A percentile compares a stretch with the other conserved stretches of the same genome.
These are phyloP conservation scores for Neurospora crassa DNA, from an alignment of 2,329 filamentous ascomycete genomes.

Conservation along the genomic window DNA sequence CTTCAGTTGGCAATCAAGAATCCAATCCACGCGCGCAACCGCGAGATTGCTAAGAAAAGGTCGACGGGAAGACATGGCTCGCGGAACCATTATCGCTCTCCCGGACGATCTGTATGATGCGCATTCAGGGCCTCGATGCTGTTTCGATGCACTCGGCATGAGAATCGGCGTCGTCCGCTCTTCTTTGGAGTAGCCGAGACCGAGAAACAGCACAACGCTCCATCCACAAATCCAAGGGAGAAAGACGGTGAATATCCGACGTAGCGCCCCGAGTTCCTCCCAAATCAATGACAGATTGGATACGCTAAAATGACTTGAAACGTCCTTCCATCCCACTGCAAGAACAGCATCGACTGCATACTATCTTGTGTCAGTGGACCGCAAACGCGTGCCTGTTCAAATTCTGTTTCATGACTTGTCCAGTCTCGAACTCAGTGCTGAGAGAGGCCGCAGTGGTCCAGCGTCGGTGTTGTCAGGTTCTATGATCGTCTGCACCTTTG, in stretches of 20 bases:
- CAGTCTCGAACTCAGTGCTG: background rate
- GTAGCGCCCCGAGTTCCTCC: background rate
- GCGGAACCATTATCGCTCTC: conserved; percentile 29
- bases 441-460: background rate
- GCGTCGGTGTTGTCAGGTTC: background rate
- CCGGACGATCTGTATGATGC: conserved; percentile 31
- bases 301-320: background rate
- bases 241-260: background rate
- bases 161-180: background rate
- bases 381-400: background rate
- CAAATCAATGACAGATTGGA: background rate
- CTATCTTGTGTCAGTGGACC: background rate
- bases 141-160: background rate
- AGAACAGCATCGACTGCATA: background rate
- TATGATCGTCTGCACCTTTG: background rate
- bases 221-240: background rate
- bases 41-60: conserved; percentile 21
- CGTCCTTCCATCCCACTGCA: background rate
- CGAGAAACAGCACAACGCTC: background rate
- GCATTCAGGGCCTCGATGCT: conserved; percentile 16
- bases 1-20: conserved; percentile 13
- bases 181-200: background rate
- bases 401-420: background rate
- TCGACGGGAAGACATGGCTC: conserved; percentile 28
- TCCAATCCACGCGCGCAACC: conserved; percentile 24